Evolutionary conservation across 768 basidiomycete species (phyloP), one percentile per base, ranked within the genome.

Genomic region (Dendrothele bispora): DNA sequence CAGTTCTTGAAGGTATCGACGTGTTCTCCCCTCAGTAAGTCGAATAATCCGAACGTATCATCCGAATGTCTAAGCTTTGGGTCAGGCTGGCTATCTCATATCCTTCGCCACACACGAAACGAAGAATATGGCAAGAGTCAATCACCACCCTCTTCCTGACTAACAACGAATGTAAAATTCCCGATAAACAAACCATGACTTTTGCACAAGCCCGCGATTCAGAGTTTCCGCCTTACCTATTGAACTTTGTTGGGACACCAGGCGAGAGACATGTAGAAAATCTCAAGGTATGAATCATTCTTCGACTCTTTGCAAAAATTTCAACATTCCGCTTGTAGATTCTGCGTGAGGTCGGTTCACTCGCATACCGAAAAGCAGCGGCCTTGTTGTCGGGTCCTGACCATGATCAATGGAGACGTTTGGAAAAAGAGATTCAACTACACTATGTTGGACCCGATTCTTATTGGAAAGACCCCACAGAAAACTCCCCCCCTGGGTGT

Each of bases 71-170:
- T 43, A 14, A 43, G 24, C 21, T 15, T 24, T 15, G 5, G 15
- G 3, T 18, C 44, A 88, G 86, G 7, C 56, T 88, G 50, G 82
- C 86, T 59, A 64, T 80, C 30, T 79, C 83, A 1, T 52, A 72
- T 3, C 63, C 71, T 1, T 86, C 83, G 1, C 63, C 74, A 5
- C 89, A 91, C 60, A 71, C 78, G 14, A 80, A 72, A 49, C 76
- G 87, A 14, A 77, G 89, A 4, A 85, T 91, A 12, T 88, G 87
- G 86, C 88, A 91, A 60, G 89, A 91, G 63, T 74, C 85, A 3
- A 72, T 90, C 20, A 77, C 84, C 0, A 75, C 83, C 1, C 66
- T 91, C 15, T 63, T 91, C 14, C 72, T 90, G 26, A 85, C 84
- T 1, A 74, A 68, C 47, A 68, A 78, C 0, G 74, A 77, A 7